These are phyloP conservation scores for Mycena belliarum DNA, from an alignment of 768 basidiomycete species.

Conservation along the genomic window DNA sequence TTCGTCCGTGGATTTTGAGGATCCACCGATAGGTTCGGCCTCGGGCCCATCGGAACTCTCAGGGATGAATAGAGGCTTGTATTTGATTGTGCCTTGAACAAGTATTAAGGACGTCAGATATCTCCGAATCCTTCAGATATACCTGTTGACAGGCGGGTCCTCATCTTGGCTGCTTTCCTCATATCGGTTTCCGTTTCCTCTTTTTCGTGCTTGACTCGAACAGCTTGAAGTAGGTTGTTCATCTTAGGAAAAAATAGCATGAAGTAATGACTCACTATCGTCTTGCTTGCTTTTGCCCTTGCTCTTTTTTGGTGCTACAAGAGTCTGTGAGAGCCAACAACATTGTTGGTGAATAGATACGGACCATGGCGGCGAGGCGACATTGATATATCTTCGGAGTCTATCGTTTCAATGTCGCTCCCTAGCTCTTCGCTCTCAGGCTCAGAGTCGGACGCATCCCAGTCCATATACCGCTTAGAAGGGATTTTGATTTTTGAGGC, in stretches of 20 bases:
- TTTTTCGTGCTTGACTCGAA: too few species aligned
- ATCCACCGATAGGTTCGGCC: background rate
- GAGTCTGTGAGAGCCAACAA: background rate
- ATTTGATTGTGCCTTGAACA: too few species aligned
- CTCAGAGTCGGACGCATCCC: background rate
- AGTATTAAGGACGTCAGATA: too few species aligned
- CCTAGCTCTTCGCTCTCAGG: conserved; percentile 1
- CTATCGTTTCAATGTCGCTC: background rate
- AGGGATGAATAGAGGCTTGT: background rate
- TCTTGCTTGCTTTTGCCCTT: background rate
- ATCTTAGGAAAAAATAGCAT: too few species aligned
- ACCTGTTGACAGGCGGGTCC: background rate
- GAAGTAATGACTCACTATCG: background rate
- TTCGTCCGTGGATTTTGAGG: background rate
- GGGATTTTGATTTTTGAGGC: background rate
- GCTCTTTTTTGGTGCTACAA: background rate
- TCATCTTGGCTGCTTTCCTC: background rate
- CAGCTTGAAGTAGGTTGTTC: too few species aligned
- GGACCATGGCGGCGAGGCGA: background rate
- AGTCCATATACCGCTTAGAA: background rate
- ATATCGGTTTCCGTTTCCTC: conserved; percentile 1
- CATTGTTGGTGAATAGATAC: background rate
- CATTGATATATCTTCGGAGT: background rate
- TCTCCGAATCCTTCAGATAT: too few species aligned
- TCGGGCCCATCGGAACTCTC: background rate